phyloP scores from a whole-genome alignment of 352 stramenopile genomes.

The Phytophthora uliginosa region DNA sequence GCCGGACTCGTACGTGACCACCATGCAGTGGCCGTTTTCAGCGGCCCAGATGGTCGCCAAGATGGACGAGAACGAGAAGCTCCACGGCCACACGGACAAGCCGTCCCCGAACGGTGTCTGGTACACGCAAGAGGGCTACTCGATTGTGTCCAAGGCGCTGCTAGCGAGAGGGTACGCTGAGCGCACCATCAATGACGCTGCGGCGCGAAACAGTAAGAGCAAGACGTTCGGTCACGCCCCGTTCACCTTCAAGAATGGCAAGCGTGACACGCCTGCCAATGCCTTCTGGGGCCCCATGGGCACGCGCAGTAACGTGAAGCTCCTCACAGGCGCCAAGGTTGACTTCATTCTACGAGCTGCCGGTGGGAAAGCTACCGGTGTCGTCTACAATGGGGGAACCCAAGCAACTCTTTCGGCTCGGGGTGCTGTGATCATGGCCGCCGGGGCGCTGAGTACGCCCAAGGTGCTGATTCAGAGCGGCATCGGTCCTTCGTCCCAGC shows the following conservation, averaged over 20 bases:
- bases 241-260: conserved; percentile 62
- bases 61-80: conserved; percentile 62
- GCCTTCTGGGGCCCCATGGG: conserved; percentile 59
- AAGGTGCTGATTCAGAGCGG: conserved; percentile 86
- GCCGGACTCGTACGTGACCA: conserved; percentile 55
- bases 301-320: conserved; percentile 53
- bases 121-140: conserved; percentile 68
- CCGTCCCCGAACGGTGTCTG: conserved; percentile 58
- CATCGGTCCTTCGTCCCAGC: conserved; percentile 66
- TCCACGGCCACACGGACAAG: conserved; percentile 54
- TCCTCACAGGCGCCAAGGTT: conserved; percentile 55
- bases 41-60: conserved; percentile 68
- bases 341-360: conserved; percentile 53
- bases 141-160: conserved; percentile 50
- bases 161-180: conserved; percentile 44
- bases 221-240: conserved; percentile 66
- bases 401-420: conserved; percentile 43
- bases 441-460: conserved; percentile 71
- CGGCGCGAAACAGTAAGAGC: conserved; percentile 56
- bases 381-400: conserved; percentile 55
- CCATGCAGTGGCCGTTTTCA: conserved; percentile 61
- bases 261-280: conserved; percentile 59
- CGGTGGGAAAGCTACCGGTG: conserved; percentile 47
- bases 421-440: conserved; percentile 74
- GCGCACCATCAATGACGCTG: conserved; percentile 54